Conservation (phyloP, 371 early-diverging fungal genomes). For the Mortierella polycephala region DNA sequence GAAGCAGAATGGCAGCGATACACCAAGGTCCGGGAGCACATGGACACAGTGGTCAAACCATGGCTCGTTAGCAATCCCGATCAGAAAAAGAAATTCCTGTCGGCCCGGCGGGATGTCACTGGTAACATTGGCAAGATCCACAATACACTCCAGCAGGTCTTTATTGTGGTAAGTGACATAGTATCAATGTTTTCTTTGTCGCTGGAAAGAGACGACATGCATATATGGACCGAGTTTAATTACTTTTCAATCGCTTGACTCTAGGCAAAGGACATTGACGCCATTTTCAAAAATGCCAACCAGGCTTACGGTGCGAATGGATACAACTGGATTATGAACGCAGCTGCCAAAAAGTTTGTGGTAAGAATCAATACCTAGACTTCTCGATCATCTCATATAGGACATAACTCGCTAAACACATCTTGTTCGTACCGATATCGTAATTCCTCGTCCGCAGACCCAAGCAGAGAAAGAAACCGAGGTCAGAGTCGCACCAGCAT, state of each 20-base stretch:
- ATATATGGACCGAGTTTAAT: not conserved
- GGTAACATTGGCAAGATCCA: constrained; percentile 64
- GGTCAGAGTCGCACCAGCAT: constrained; percentile 70
- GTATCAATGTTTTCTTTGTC: not conserved
- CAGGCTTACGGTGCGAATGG: constrained; percentile 55
- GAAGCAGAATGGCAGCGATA: constrained; percentile 29
- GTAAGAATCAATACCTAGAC: constrained; percentile 39
- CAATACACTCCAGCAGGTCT: constrained; percentile 60
- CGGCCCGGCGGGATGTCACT: constrained; percentile 48
- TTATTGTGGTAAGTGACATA: constrained; percentile 55
- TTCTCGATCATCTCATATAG: not conserved
- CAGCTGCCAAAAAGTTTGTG: constrained; percentile 73
- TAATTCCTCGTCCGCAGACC: constrained; percentile 44
- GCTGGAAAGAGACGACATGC: too few species aligned
- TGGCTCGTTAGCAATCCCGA: constrained; percentile 19
- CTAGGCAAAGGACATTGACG: constrained; percentile 58
- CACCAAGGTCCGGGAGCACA: constrained; percentile 11
- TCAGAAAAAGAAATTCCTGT: constrained; percentile 19
- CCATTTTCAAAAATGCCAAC: constrained; percentile 55
- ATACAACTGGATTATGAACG: constrained; percentile 70
- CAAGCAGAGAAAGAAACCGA: constrained; percentile 84
- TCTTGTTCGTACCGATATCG: not conserved
- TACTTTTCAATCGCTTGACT: not conserved
- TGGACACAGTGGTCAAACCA: constrained; percentile 17
- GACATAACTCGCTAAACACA: not conserved